A percentile compares a stretch with the other conserved stretches of the same genome.
Conservation (phyloP, 2,329 filamentous ascomycete genomes). For the Trichoderma atrobrunneum region DNA sequence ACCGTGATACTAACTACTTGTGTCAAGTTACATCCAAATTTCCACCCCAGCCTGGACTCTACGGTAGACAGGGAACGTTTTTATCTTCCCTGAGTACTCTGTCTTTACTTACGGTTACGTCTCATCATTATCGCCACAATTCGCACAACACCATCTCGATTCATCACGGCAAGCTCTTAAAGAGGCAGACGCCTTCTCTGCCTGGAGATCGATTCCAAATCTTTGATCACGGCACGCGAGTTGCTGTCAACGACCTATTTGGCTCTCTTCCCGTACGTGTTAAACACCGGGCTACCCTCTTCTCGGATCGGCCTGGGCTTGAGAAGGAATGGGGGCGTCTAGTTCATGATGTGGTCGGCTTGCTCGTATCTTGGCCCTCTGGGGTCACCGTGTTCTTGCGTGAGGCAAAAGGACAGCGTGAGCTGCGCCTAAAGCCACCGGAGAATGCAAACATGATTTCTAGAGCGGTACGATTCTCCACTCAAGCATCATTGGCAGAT, state of each 20-base stretch:
- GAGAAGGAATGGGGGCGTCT: constrained; percentile 65
- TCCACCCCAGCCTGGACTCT: constrained; percentile 41
- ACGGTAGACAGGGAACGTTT: constrained; percentile 73
- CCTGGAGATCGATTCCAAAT: constrained; percentile 54
- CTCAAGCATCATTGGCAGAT: constrained; percentile 63
- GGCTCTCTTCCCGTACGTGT: constrained; percentile 87
- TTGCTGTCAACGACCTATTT: constrained; percentile 77
- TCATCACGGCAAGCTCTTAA: constrained; percentile 65
- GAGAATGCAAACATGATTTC: constrained; percentile 24
- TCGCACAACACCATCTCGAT: constrained; percentile 65
- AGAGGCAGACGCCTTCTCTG: constrained; percentile 61
- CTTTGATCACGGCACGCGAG: constrained; percentile 68
- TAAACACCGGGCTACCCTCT: constrained; percentile 66
- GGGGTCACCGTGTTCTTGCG: constrained; percentile 57
- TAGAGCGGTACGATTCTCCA: constrained; percentile 51
- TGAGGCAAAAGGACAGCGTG: constrained; percentile 44
- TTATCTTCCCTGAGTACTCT: constrained; percentile 72
- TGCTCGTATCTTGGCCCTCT: constrained; percentile 68
- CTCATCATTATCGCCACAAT: constrained; percentile 59
- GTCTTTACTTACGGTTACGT: constrained; percentile 74
- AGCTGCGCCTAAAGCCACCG: constrained; percentile 37
- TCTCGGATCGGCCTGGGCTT: constrained; percentile 49
- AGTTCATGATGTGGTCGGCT: constrained; percentile 54
- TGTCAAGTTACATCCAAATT: constrained; percentile 74
- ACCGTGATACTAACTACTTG: constrained; percentile 17